Evolutionary conservation across 768 basidiomycete species (phyloP).

Genomic region (Phanerochaete carnosa): DNA sequence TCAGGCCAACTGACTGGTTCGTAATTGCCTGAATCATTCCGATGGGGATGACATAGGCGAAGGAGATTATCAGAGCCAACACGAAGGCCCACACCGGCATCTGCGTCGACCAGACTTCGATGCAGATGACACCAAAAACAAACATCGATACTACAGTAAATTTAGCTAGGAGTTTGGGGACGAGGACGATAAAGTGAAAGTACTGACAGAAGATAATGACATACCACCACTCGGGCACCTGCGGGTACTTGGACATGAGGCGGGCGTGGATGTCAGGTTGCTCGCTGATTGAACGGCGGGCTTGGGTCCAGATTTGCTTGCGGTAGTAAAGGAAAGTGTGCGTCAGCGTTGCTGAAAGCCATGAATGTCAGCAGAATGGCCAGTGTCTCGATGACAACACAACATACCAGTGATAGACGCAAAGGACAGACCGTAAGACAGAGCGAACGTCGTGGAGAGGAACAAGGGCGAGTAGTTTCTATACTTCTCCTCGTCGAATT

Average conservation of each 20-base stretch:
- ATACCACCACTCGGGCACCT: constrained; percentile 57
- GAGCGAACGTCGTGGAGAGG: constrained; percentile 48
- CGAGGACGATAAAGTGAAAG: constrained; percentile 20
- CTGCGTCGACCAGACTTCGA: constrained; percentile 61
- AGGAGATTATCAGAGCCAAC: constrained; percentile 37
- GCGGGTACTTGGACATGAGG: constrained; percentile 41
- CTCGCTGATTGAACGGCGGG: constrained; percentile 40
- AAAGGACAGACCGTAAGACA: constrained; percentile 45
- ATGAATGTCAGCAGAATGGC: constrained; percentile 29
- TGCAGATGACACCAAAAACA: constrained; percentile 56
- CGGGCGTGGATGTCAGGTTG: constrained; percentile 50
- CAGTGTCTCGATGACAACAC: constrained; percentile 23
- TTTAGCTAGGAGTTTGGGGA: no score
- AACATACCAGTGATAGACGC: constrained; percentile 31
- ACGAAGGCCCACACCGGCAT: constrained; percentile 70
- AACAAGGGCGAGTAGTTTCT: constrained; percentile 42
- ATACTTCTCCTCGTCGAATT: constrained; percentile 36
- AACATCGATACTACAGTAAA: constrained; percentile 43
- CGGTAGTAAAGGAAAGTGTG: constrained; percentile 46
- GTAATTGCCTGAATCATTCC: constrained; percentile 77
- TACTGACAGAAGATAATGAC: constrained; percentile 33
- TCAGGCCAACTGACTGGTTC: constrained; percentile 64
- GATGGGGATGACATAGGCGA: constrained; percentile 68
- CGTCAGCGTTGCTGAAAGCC: constrained; percentile 41
- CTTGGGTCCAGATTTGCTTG: constrained; percentile 39